Base-by-base conservation (phyloP, 2,329 filamentous ascomycete genomes). In the Chalaropsis thielavioides region DNA sequence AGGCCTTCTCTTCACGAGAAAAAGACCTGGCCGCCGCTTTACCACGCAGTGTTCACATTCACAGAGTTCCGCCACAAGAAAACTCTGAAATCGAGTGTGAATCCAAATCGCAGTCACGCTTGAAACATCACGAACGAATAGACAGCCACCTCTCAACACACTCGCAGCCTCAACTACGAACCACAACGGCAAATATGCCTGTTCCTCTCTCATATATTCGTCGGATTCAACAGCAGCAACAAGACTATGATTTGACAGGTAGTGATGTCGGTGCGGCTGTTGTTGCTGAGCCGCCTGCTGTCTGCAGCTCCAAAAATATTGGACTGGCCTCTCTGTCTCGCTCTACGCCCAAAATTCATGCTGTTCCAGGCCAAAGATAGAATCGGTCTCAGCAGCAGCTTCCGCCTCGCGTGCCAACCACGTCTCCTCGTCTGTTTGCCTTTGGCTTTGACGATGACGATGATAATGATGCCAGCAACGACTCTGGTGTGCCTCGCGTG, bases 321-420 rank as follows among this genome's bases (percentile, higher is more conserved):
- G 54, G 27, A 19, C 54, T 58, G 24, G 31, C 54, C 54, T 58
- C 54, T 19, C 19, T 58, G 54, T 41, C 24, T 10, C 46, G 51
- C 17, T 60, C 64, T 43, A 43, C 61, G 40, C 61, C 64, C 31
- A 66, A 63, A 41, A 22, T 66, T 51, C 51, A 61, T 41, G 62
- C 65, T 46, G 61, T 51, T 15, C 8, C 61, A 40, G 62, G 62
- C 59, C 62, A 64, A 59, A 67, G 65, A 67, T 67, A 67, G 65
- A 67, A 67, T 67, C 65, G 63, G 56, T 41, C 62, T 8, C 62
- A 67, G 49, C 62, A 64, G 40, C 59, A 46, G 41, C 62, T 59
- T 38, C 44, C 62, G 19, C 41, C 59, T 46, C 46, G 49, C 24
- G 44, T 58, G n/a, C 31, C 60, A 11, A 19, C 38, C 35, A 59